Conservation (phyloP, 164 flowering plant species). For the Amborella trichopoda region DNA sequence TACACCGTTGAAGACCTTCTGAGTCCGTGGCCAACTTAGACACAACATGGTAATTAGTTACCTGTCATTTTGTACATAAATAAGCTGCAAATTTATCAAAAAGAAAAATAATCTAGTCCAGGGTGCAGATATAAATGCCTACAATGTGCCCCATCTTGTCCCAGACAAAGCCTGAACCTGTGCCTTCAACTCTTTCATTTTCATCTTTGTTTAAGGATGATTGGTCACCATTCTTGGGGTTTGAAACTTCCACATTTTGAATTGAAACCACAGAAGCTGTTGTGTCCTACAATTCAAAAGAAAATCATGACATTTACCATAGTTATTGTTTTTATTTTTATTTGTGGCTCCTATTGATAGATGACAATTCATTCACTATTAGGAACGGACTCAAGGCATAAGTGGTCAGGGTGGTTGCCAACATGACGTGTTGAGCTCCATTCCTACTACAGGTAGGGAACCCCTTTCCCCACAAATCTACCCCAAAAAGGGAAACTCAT, state of each 20-base stretch:
- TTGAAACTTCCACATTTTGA: conserved; percentile 41
- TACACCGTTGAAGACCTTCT: conserved; percentile 70
- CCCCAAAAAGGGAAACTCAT: too few relatives aligned
- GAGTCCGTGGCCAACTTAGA: conserved; percentile 67
- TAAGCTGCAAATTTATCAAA: not conserved
- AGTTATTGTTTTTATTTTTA: too few relatives aligned
- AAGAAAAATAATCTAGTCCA: not conserved
- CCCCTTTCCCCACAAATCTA: too few relatives aligned
- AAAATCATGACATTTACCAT: too few relatives aligned
- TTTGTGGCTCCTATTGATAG: too few relatives aligned
- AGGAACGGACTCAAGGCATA: too few relatives aligned
- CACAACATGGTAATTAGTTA: conserved; percentile 87
- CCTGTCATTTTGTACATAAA: too few relatives aligned
- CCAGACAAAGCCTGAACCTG: conserved; percentile 94
- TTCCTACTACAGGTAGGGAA: too few relatives aligned
- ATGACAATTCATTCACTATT: too few relatives aligned
- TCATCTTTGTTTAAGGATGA: conserved; percentile 26
- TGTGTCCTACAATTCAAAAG: conserved; percentile 33
- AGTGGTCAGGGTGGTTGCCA: too few relatives aligned
- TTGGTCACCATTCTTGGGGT: conserved; percentile 15
- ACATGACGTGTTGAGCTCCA: too few relatives aligned
- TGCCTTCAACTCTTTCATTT: conserved; percentile 71
- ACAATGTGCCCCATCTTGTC: conserved; percentile 92
- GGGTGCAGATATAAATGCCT: conserved; percentile 14
- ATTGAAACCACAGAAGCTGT: conserved; percentile 76